These are phyloP conservation scores for Diplodia seriata DNA, from an alignment of 2,329 filamentous ascomycete species.

Conservation along the genomic window DNA sequence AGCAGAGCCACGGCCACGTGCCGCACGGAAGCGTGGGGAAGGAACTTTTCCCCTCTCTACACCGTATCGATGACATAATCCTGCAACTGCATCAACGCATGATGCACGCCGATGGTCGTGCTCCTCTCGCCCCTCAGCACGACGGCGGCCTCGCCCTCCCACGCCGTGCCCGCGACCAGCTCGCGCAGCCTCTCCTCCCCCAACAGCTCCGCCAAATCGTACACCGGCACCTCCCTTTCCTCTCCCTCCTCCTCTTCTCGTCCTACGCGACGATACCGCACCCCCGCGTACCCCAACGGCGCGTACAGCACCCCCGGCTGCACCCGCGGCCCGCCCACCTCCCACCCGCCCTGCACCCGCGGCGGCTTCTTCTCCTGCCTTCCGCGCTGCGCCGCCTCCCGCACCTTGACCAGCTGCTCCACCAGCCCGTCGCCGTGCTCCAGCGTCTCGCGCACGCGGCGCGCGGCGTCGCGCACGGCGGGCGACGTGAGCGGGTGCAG, in stretches of 20 bases:
- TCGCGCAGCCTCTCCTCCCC: slow-evolving; percentile 40
- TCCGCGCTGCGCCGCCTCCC: background rate
- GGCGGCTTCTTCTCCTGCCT: slow-evolving; percentile 37
- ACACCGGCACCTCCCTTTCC: slow-evolving; percentile 44
- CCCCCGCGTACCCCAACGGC: slow-evolving; percentile 42
- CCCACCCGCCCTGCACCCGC: background rate
- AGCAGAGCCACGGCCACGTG: too few species aligned
- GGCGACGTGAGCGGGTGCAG: background rate
- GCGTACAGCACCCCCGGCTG: slow-evolving; percentile 42
- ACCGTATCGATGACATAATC: slow-evolving; percentile 18
- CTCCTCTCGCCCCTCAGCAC: slow-evolving; percentile 26
- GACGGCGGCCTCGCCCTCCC: slow-evolving; percentile 39
- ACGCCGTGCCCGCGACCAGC: slow-evolving; percentile 39
- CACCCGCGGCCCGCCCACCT: slow-evolving; percentile 33
- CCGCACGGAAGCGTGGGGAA: too few species aligned
- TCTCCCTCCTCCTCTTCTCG: slow-evolving; percentile 19
- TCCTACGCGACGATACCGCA: too few species aligned
- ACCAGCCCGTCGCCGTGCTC: slow-evolving; percentile 1
- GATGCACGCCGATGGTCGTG: slow-evolving; percentile 11
- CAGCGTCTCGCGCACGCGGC: background rate
- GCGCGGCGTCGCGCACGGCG: background rate
- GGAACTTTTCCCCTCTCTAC: background rate
- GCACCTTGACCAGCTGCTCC: background rate
- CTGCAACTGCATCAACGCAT: slow-evolving; percentile 26
- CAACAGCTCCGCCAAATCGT: slow-evolving; percentile 45